Conservation (phyloP, 306 rosid genomes). For the Sechiopsis laciniata region DNA sequence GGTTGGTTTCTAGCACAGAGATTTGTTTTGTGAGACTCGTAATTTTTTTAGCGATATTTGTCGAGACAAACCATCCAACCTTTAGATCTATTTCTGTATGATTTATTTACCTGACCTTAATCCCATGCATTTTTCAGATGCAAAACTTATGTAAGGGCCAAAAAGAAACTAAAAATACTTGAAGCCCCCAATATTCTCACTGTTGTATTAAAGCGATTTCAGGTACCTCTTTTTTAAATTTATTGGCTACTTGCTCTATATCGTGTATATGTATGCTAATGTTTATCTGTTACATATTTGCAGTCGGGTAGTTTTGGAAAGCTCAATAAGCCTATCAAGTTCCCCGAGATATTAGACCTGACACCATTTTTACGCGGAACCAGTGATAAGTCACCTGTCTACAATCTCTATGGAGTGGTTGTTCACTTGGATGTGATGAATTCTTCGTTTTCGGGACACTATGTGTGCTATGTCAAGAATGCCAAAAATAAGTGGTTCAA, state of each 20-base stretch:
- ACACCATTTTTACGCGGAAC: slow-evolving; percentile 88
- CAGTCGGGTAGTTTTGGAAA: slow-evolving; percentile 98
- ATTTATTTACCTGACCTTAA: neutral
- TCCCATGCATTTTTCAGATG: slow-evolving; percentile 47
- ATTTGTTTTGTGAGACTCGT: slow-evolving; percentile 18
- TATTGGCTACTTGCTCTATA: slow-evolving; percentile 15
- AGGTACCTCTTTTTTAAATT: slow-evolving; percentile 41
- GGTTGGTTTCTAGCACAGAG: slow-evolving; percentile 41
- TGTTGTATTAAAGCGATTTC: slow-evolving; percentile 88
- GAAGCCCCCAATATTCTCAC: slow-evolving; percentile 98
- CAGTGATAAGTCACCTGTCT: slow-evolving; percentile 77
- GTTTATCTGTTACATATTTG: slow-evolving; percentile 16
- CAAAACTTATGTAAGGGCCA: slow-evolving; percentile 92
- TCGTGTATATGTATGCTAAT: slow-evolving; percentile 7
- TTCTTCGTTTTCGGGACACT: slow-evolving; percentile 93
- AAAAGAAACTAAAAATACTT: slow-evolving; percentile 77
- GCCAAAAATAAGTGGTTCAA: slow-evolving; percentile 91
- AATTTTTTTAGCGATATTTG: neutral
- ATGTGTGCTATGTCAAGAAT: slow-evolving; percentile 85
- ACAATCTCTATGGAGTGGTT: slow-evolving; percentile 79
- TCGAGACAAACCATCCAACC: neutral
- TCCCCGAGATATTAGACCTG: slow-evolving; percentile 76
- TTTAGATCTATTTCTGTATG: neutral
- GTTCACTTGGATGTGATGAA: slow-evolving; percentile 94
- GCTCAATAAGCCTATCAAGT: slow-evolving; percentile 79